These are phyloP conservation scores for Pleurotus citrinopileatus DNA, from an alignment of 768 basidiomycete genomes.

Conservation along the genomic window DNA sequence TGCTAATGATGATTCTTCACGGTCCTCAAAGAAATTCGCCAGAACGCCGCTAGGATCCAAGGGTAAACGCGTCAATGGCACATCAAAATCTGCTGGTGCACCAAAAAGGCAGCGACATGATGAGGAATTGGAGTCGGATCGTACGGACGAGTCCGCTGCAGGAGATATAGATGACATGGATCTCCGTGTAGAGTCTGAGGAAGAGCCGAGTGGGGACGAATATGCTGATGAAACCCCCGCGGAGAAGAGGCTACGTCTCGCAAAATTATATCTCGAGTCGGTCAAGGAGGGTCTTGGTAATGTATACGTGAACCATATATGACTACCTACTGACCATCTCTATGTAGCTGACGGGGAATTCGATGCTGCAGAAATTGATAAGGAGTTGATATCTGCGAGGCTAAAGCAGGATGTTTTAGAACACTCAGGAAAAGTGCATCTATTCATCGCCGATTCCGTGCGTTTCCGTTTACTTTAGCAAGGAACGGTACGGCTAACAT, in stretches of 20 bases:
- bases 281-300: slow-evolving; percentile 74
- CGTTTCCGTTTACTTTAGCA: slow-evolving; percentile 20
- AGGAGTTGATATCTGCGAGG: slow-evolving; percentile 85
- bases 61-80: slow-evolving; percentile 10
- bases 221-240: slow-evolving; percentile 89
- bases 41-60: background rate
- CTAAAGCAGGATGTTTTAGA: slow-evolving; percentile 91
- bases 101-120: slow-evolving; percentile 35
- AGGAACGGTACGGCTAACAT: background rate
- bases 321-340: background rate
- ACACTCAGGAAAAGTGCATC: slow-evolving; percentile 83
- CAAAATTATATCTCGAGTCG: slow-evolving; percentile 84
- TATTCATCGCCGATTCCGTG: slow-evolving; percentile 75
- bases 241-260: slow-evolving; percentile 87
- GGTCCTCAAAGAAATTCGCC: background rate
- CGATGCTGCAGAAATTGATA: slow-evolving; percentile 95
- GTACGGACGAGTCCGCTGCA: slow-evolving; percentile 42
- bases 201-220: slow-evolving; percentile 72
- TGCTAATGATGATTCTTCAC: background rate
- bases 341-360: slow-evolving; percentile 78
- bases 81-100: slow-evolving; percentile 18
- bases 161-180: slow-evolving; percentile 59
- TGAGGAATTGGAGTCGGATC: slow-evolving; percentile 79
- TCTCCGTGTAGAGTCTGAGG: slow-evolving; percentile 52
- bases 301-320: slow-evolving; percentile 19